Evolutionary conservation across 2,329 filamentous ascomycete genomes (phyloP).

Genomic region (Colletotrichum eleusines): DNA sequence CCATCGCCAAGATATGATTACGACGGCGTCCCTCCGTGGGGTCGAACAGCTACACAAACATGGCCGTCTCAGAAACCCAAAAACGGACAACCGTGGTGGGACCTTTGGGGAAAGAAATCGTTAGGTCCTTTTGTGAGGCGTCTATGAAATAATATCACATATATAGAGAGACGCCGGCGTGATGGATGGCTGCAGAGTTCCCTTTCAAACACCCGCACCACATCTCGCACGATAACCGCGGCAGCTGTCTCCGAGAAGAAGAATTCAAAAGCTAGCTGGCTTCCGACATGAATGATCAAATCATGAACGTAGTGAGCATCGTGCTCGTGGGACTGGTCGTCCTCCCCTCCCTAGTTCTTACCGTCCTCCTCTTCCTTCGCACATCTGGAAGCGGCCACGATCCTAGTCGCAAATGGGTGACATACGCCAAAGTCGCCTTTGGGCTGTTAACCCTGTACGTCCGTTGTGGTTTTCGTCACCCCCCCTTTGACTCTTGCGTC

Average conservation of each 20-base stretch:
- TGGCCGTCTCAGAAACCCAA: neutral
- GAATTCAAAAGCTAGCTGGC: neutral
- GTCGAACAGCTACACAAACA: no score
- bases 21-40: no score
- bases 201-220: no score
- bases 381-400: slow-evolving; percentile 43
- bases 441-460: slow-evolving; percentile 46
- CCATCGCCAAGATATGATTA: no score
- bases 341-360: slow-evolving; percentile 43
- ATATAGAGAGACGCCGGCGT: neutral
- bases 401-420: slow-evolving; percentile 45
- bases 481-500: neutral
- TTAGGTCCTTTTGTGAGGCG: neutral
- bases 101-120: neutral
- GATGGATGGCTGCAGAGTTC: no score
- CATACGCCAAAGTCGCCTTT: slow-evolving; percentile 46
- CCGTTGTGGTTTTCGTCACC: neutral
- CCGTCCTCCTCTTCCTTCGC: slow-evolving; percentile 44
- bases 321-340: slow-evolving; percentile 41
- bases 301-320: slow-evolving; percentile 31
- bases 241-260: neutral
- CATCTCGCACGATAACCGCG: neutral
- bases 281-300: neutral
- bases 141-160: neutral
- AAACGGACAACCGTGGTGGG: neutral